Conservation (phyloP, 1,139 yeast species). For the Taiozyma sp. region DNA sequence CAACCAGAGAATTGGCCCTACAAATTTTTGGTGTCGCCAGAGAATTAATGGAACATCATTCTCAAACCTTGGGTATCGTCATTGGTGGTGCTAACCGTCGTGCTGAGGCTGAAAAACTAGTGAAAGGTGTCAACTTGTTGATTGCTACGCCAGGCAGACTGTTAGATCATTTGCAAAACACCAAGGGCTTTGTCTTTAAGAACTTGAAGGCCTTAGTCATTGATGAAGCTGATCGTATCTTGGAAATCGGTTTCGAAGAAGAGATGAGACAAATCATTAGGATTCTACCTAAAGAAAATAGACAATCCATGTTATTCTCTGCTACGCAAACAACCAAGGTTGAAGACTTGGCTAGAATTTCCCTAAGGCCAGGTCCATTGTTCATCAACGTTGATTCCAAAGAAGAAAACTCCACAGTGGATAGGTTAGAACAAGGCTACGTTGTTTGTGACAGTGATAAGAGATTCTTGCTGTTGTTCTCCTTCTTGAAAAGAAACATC, state of each 20-base stretch:
- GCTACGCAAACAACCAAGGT: slow-evolving; percentile 99
- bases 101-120: slow-evolving; percentile 92
- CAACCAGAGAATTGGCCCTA: slow-evolving; percentile 89
- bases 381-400: slow-evolving; percentile 92
- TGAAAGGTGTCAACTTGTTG: slow-evolving; percentile 87
- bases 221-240: slow-evolving; percentile 96
- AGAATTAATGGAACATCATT: slow-evolving; percentile 75
- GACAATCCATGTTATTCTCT: slow-evolving; percentile 96
- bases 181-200: slow-evolving; percentile 90
- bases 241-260: slow-evolving; percentile 97
- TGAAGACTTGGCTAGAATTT: slow-evolving; percentile 95
- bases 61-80: slow-evolving; percentile 93
- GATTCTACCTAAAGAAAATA: slow-evolving; percentile 86
- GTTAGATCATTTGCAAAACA: slow-evolving; percentile 93
- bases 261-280: slow-evolving; percentile 97
- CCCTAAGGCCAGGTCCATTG: slow-evolving; percentile 91
- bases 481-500: slow-evolving; percentile 86
- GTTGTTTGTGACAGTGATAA: slow-evolving; percentile 97
- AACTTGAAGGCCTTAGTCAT: slow-evolving; percentile 90
- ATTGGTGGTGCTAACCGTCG: slow-evolving; percentile 98
- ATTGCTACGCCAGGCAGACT: slow-evolving; percentile 98
- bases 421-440: slow-evolving; percentile 96
- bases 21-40: slow-evolving; percentile 97
- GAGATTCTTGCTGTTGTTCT: slow-evolving; percentile 82
- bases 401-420: slow-evolving; percentile 83